A percentile compares a stretch with the other conserved stretches of the same genome.
These are phyloP conservation scores for Staphylotrichum longicolle DNA, from an alignment of 495 filamentous ascomycete genomes.

Conservation along the genomic window DNA sequence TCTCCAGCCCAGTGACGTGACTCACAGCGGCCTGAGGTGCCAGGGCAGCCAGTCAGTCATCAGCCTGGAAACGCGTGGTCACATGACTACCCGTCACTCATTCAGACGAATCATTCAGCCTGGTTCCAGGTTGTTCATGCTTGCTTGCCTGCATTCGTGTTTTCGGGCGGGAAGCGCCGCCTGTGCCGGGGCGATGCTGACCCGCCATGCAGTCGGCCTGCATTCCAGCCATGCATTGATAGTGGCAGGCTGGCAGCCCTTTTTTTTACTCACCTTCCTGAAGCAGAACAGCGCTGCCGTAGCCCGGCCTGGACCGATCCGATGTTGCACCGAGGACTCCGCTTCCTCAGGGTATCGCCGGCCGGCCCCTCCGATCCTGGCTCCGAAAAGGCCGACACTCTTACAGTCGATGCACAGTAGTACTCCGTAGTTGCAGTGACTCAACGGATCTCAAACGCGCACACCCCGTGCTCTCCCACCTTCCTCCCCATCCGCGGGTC, in stretches of 20 bases:
- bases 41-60: conserved; percentile 1
- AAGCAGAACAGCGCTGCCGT: neutral
- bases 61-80: conserved; percentile 12
- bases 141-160: no score
- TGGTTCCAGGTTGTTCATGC: no score
- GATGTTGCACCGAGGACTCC: conserved; percentile 7
- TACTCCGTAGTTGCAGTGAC: no score
- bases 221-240: no score
- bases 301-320: neutral
- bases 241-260: no score
- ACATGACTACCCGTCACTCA: conserved; percentile 9
- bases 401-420: no score
- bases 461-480: conserved; percentile 6
- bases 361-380: neutral
- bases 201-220: no score
- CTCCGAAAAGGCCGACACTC: neutral
- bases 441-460: conserved; percentile 6
- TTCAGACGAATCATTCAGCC: no score
- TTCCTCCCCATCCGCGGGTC: conserved; percentile 9
- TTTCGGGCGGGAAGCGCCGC: no score
- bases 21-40: conserved; percentile 8
- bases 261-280: neutral
- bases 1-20: conserved; percentile 6
- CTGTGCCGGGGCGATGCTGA: no score
- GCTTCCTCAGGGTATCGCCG: neutral